Conservation (phyloP, 2,329 filamentous ascomycete genomes). For the Beauveria bassiana region DNA sequence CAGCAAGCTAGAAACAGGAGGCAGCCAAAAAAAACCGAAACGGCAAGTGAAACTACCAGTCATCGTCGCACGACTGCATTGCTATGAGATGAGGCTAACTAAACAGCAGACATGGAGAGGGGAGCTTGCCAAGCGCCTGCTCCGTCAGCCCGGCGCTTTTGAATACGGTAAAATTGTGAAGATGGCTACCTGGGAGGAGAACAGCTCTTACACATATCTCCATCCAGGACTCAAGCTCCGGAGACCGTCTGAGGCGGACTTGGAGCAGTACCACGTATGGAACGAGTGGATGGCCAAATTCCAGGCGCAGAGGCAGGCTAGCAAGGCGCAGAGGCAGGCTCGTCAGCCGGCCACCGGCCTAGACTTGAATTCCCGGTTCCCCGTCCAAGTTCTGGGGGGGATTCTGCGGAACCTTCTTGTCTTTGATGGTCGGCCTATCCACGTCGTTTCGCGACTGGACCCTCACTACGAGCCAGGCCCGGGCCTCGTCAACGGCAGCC, state of each 20-base stretch:
- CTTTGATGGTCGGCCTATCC: conserved; percentile 27
- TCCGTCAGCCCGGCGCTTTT: rapidly evolving
- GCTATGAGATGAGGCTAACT: background rate
- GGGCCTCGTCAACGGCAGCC: conserved; percentile 6
- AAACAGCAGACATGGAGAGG: background rate
- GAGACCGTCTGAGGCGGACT: background rate
- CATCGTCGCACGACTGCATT: background rate
- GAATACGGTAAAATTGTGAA: conserved; percentile 17
- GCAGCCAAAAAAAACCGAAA: background rate
- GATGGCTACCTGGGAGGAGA: conserved; percentile 27
- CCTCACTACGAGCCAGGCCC: conserved; percentile 10
- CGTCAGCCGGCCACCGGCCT: background rate
- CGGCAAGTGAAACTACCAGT: background rate
- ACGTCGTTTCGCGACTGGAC: conserved; percentile 39
- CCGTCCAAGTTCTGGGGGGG: conserved; percentile 20
- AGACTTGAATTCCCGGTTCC: conserved; percentile 16
- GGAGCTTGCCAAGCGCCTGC: background rate
- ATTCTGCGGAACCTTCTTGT: conserved; percentile 32
- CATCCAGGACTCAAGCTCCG: background rate
- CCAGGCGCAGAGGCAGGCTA: background rate
- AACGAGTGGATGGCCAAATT: background rate
- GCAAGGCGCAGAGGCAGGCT: background rate
- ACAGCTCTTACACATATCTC: background rate
- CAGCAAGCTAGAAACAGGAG: background rate
- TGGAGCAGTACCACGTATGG: too few species aligned